Evolutionary conservation across 768 basidiomycete genomes (phyloP), one percentile per base, ranked within the genome.

Genomic region (Macrolepiota fuliginosa): DNA sequence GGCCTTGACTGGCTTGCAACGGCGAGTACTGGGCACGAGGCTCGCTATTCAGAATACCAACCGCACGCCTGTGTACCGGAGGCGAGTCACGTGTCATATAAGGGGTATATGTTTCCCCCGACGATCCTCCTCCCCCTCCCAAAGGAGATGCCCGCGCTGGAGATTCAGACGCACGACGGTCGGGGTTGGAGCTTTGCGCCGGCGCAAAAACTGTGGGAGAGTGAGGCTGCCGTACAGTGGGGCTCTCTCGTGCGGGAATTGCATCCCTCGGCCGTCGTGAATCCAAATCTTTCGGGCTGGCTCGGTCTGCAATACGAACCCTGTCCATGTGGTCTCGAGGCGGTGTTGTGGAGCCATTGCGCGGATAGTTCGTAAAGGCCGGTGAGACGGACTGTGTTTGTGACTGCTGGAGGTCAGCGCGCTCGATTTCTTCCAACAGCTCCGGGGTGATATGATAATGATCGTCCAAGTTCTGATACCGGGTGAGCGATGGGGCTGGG

Each of bases 381-480:
- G 70, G 69, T 50, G 76, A 66, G 40, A 56, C 74, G n/a, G 73
- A 74, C 64, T 81, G 79, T 40, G 76, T 76, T 68, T 84, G 82
- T 10, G 80, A 72, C 68, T 86, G 86, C 58, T 86, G 83, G 63
- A 83, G 73, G 71, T 89, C 86, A n/a, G 85, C 86, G 46, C 84
- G 81, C 68, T 91, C 89, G 63, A 90, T 87, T 64, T 90, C 87
- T 35, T 84, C 85, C 72, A 90, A 76, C 29, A 90, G 77, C 64
- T 90, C 86, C 37, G 84, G 83, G 0, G 88, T 88, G 79, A 90
- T 82, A 54, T 87, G 81, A 80, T 84, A 89, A 42, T 79, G 79
- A 45, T 84, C 85, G 39, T 85, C 84, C 67, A 81, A 67, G 11
- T 76, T 72, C 45, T 83, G 81, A 67, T 81, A 85, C 59, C 84